phyloP scores from a whole-genome alignment of 345 rosid genomes.

The Aquilaria sinensis region DNA sequence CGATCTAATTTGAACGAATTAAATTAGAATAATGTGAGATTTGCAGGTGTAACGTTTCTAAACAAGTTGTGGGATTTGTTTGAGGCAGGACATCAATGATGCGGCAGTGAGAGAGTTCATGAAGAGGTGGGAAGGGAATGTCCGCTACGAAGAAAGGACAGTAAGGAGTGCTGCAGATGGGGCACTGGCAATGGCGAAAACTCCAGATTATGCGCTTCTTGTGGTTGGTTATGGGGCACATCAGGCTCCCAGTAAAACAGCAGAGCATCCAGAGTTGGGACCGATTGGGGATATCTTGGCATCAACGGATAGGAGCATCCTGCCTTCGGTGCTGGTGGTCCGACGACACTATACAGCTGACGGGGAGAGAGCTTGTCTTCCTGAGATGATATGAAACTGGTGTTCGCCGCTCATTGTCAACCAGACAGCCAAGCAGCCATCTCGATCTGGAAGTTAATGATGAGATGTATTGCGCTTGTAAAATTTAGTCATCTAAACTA shows the following conservation, averaged over 20 bases:
- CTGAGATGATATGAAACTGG: background rate
- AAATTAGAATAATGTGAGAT: no score
- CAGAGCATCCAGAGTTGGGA: conserved; percentile 36
- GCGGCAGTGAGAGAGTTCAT: conserved; percentile 2
- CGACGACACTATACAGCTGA: conserved; percentile 18
- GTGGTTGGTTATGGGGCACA: conserved; percentile 4
- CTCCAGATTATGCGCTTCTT: conserved; percentile 14
- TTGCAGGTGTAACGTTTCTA: background rate
- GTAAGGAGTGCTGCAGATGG: conserved; percentile 9
- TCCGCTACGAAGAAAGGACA: conserved; percentile 19
- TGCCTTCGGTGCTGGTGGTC: conserved; percentile 34
- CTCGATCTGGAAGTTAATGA: background rate
- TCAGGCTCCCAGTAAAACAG: background rate
- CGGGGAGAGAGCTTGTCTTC: background rate
- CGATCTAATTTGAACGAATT: no score
- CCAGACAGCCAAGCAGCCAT: background rate
- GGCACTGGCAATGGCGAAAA: conserved; percentile 8
- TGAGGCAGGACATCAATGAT: conserved; percentile 14
- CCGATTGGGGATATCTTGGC: conserved; percentile 39
- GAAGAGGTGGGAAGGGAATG: conserved; percentile 9
- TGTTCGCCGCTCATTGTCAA: no score
- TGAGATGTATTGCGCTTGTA: background rate
- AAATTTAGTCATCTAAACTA: background rate
- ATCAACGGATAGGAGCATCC: conserved; percentile 22
- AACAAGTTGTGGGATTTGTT: background rate